These are phyloP conservation scores for Oenanthe sinensis DNA, from an alignment of 129 eudicot species.

Conservation along the genomic window DNA sequence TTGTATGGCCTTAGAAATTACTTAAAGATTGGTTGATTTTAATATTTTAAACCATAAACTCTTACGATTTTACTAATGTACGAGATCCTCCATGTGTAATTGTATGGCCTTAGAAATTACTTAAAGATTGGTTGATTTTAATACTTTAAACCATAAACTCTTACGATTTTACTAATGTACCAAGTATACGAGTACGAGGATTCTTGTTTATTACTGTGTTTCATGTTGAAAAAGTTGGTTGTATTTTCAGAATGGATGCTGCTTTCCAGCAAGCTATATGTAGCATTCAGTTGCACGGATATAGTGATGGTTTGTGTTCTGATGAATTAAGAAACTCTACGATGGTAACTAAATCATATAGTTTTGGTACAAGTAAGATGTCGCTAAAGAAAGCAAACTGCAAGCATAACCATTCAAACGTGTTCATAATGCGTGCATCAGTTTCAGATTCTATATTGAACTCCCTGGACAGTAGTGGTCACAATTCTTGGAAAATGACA, in stretches of 20 bases:
- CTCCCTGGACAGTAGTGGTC: conserved; percentile 11
- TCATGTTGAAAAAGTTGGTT: conserved; percentile 7
- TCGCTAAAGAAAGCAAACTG: conserved; percentile 9
- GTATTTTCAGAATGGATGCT: conserved; percentile 33
- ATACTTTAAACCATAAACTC: neutral
- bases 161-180: neutral
- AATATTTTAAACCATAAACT: neutral
- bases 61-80: neutral
- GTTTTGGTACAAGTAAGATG: conserved; percentile 7
- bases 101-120: neutral
- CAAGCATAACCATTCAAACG: neutral
- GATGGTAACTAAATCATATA: neutral
- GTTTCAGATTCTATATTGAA: conserved; percentile 18
- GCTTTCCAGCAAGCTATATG: conserved; percentile 22
- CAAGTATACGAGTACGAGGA: neutral
- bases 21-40: neutral
- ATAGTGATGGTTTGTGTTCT: conserved; percentile 10
- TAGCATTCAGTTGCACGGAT: conserved; percentile 17
- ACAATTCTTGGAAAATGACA: conserved; percentile 19
- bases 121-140: no score
- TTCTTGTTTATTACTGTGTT: neutral
- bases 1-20: no score
- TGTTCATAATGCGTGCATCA: conserved; percentile 11
- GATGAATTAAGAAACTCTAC: conserved; percentile 14
- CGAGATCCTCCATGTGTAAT: neutral